Evolutionary conservation across 164 flowering plant species (phyloP).

Genomic region (Protea cynaroides): DNA sequence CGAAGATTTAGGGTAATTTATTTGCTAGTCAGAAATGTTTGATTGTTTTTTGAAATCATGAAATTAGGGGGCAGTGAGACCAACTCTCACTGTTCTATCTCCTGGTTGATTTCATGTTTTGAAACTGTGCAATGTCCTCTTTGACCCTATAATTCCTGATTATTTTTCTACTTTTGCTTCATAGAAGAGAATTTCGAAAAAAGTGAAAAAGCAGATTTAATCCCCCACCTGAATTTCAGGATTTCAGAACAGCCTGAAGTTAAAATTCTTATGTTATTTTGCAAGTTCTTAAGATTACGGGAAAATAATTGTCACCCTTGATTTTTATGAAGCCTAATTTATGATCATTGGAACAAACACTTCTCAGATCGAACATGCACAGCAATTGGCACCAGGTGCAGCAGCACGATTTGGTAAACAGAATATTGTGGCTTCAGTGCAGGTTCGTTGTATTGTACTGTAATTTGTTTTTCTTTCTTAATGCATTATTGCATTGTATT

Average conservation of each 20-base stretch:
- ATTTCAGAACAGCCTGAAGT: not conserved
- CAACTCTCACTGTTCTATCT: not conserved
- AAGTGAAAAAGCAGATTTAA: not conserved
- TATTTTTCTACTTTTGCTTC: not conserved
- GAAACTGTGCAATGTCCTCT: not conserved
- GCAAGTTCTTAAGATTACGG: not conserved
- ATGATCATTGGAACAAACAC: not conserved
- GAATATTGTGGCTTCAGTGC: constrained; percentile 79
- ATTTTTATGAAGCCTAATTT: constrained; percentile 4
- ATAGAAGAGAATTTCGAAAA: not conserved
- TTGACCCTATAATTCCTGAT: not conserved
- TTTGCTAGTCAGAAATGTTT: constrained; percentile 6
- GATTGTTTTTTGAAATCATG: not conserved
- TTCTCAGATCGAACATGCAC: constrained; percentile 93
- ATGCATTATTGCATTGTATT: not conserved
- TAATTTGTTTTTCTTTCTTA: not conserved
- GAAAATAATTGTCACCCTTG: not conserved
- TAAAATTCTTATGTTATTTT: not conserved
- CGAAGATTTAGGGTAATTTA: constrained; percentile 75
- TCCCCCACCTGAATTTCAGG: not conserved
- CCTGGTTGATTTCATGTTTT: no score
- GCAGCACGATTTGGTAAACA: constrained; percentile 64
- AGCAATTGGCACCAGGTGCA: constrained; percentile 74
- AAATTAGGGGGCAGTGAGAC: not conserved
- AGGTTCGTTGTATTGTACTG: constrained; percentile 49